Evolutionary conservation across 176 grass and related monocot genomes (phyloP), one percentile per base, ranked within the genome.

Genomic region (Cymbopogon citratus): DNA sequence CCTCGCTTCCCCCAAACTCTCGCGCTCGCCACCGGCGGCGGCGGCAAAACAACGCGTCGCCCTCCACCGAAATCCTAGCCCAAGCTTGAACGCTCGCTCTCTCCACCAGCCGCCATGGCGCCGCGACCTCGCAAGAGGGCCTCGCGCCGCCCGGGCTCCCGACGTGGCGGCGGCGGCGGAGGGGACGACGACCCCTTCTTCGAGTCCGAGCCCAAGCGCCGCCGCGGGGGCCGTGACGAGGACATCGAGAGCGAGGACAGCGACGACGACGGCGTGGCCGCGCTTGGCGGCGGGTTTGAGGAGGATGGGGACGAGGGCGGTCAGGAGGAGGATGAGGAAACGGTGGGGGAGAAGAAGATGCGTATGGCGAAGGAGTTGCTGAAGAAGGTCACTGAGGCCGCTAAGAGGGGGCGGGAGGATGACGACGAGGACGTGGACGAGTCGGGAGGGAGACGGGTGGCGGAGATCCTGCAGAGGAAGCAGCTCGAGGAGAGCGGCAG

Each of bases 401-500:
- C 89, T 14, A 93, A 77, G 84, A 87, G 69, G 81, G 33, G 76
- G 66, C 81, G 87, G 41, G 85, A 90, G 12, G 94, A 93, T 2
- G 83, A 73, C 7, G 89, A 87, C 3, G 87, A 87, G 0, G 88
- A 86, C 2, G 82, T 73, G 4, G 78, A 84, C 3, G 91, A 84
- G 54, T 48, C 46, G 46, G 78, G 78, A 9, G 75, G 74, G 23
- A 87, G 84, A 64, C 63, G 86, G 51, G 86, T 97, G 3, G 94
- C 91, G 2, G 86, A 97, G 48, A 86, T 93, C 51, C 80, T 97
- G 8, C 89, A 84, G 51, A 97, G 79, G 19, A 92, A 63, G 63
- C 94, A 97, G 60, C 91, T 97, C 39, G 89, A 90, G 79, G 86
- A 93, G 70, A 97, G 94, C 39, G 94, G 94, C 18, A 83, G 94